Conservation (phyloP, 2,329 filamentous ascomycete genomes). For the Fusarium oxysporum region DNA sequence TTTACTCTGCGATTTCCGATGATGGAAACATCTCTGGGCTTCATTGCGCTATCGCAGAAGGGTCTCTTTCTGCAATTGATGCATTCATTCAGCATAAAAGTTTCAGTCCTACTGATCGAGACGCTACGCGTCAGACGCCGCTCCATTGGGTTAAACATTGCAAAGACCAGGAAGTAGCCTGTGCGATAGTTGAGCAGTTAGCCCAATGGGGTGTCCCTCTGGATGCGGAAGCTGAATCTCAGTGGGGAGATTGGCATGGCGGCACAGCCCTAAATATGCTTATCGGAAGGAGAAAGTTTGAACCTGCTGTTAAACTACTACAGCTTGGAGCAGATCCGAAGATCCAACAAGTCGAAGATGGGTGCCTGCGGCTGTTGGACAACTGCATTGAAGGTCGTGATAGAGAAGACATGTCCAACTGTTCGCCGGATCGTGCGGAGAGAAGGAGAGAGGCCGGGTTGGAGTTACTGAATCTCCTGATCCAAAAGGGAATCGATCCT, state of each 20-base stretch:
- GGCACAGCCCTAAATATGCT: neutral
- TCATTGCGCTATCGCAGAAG: neutral
- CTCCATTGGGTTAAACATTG: neutral
- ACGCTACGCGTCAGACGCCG: rapidly evolving
- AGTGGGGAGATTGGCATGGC: neutral
- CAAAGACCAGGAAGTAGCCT: neutral
- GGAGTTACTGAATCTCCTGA: neutral
- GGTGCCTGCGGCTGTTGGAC: neutral
- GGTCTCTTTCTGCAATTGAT: neutral
- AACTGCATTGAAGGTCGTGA: neutral
- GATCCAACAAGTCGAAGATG: neutral
- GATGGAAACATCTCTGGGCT: neutral
- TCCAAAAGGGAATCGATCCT: neutral
- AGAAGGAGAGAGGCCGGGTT: neutral
- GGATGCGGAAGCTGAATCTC: neutral
- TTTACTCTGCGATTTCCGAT: neutral
- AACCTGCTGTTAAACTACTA: rapidly evolving
- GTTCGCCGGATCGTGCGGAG: neutral
- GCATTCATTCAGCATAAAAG: rapidly evolving
- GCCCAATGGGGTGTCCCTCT: neutral
- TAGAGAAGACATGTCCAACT: neutral
- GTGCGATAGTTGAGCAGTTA: neutral
- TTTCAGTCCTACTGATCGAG: neutral
- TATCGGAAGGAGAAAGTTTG: neutral
- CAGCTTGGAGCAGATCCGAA: neutral